These are phyloP conservation scores for Athelia psychrophila DNA, from an alignment of 1,284 basidiomycete genomes.

Conservation along the genomic window DNA sequence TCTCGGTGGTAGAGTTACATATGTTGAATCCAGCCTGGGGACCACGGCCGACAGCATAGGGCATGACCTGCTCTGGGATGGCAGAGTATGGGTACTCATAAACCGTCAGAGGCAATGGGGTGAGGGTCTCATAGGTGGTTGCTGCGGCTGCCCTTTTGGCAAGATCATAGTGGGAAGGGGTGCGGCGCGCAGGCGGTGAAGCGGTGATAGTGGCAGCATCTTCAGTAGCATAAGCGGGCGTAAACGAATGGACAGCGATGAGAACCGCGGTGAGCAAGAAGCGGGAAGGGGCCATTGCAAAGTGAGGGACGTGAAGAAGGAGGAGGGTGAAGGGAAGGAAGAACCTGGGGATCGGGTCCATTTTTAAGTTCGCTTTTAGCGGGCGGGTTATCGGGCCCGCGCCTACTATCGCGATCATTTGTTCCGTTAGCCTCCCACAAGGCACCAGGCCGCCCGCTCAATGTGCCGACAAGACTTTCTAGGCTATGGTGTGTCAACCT, in stretches of 20 bases:
- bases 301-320: too few relatives aligned
- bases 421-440: too few relatives aligned
- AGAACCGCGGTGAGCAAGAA: background rate
- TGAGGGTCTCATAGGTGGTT: constrained; percentile 1
- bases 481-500: too few relatives aligned
- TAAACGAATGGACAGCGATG: constrained; percentile 2
- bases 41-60: constrained; percentile 16
- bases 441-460: too few relatives aligned
- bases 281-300: background rate
- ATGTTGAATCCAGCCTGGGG: constrained; percentile 31
- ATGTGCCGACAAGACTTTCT: too few relatives aligned
- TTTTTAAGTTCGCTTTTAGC: too few relatives aligned
- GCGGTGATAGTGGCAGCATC: background rate
- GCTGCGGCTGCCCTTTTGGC: background rate
- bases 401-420: too few relatives aligned
- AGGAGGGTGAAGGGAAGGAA: too few relatives aligned
- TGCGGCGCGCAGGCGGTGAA: background rate
- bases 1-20: constrained; percentile 37
- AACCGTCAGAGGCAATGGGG: constrained; percentile 1
- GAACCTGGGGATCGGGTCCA: too few relatives aligned
- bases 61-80: constrained; percentile 1
- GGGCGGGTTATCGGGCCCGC: too few relatives aligned
- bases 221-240: background rate
- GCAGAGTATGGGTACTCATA: constrained; percentile 1
- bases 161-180: background rate